Base-by-base conservation (phyloP, 179 eudicot species). In the Amaranthus tricolor region DNA sequence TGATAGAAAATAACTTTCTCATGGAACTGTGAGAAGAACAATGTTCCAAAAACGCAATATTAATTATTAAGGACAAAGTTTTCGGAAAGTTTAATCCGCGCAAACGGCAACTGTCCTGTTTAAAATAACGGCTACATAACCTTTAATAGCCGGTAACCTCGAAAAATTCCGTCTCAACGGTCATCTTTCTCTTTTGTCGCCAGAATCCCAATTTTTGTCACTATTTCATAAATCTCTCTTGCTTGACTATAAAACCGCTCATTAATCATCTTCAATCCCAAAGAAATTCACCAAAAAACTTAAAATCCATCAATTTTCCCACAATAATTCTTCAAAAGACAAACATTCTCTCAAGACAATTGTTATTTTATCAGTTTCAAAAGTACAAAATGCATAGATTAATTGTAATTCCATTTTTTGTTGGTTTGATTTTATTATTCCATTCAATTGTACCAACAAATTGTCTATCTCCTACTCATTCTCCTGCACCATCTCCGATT, bases 371-470 rank as follows among this genome's bases (percentile, higher is more conserved):
- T 14, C 2, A n/a, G 0, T 66, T 66, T 47, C 10, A 8, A 11
- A 66, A 49, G 8, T 1, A 31, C 44, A 76, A 9, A 62, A 77
- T 77, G 79, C 49, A 51, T 66, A 77, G 24, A 52, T 9, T 31
- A 20, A n/a, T n/a, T n/a, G n/a, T n/a, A n/a, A 6, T 7, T 14
- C 11, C n/a, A 9, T 1, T 77, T 45, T 11, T 70, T 62, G 40
- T 63, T 47, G 62, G 72, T 12, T 52, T 75, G 14, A 31, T 77
- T 17, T 56, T 77, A 13, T 53, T 51, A 51, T 68, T 47, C 6
- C 31, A 62, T 14, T 51, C 61, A 13, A n/a, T 54, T 49, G 11
- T 5, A 11, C 45, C 47, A 9, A 14, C 62, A 9, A 43, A 70
- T 62, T 62, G 70, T 9, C 79, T 52, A 16, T 44, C 70, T 52